phyloP scores from a whole-genome alignment of 345 rosid genomes.

The Populus tremula region DNA sequence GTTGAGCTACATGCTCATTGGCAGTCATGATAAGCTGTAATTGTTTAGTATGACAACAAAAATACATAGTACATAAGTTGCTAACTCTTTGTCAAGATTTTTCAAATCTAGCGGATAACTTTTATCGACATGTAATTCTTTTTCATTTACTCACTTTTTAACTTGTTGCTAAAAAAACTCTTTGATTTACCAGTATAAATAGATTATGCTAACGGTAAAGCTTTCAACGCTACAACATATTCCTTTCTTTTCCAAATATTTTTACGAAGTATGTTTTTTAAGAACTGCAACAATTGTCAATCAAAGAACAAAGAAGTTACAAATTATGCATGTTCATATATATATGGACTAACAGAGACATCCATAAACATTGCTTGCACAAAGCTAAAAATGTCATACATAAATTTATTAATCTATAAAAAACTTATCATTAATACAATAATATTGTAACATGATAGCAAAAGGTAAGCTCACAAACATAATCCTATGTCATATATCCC shows the following conservation, averaged over 20 bases:
- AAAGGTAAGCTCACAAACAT: too few species aligned
- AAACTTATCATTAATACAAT: too few species aligned
- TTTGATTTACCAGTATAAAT: constrained; percentile 11
- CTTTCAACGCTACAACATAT: constrained; percentile 3
- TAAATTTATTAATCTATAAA: background rate
- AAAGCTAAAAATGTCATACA: background rate
- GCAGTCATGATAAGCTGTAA: too few species aligned
- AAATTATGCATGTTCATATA: background rate
- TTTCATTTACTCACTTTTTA: background rate
- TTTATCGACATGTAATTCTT: background rate
- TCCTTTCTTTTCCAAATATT: constrained; percentile 19
- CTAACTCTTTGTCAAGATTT: too few species aligned
- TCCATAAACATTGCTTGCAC: background rate
- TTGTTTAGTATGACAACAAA: too few species aligned
- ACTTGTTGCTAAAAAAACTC: constrained; percentile 2
- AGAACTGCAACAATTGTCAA: constrained; percentile 11
- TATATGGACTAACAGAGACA: background rate
- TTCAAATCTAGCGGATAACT: background rate
- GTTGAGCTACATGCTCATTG: too few species aligned
- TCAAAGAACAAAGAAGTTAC: constrained; percentile 8
- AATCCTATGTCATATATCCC: background rate
- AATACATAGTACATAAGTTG: too few species aligned
- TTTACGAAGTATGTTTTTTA: constrained; percentile 5
- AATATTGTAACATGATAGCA: too few species aligned
- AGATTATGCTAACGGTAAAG: constrained; percentile 15